Evolutionary conservation across 805 yeast genomes (phyloP).

Genomic region (Wilhelminamyces savonicus): DNA sequence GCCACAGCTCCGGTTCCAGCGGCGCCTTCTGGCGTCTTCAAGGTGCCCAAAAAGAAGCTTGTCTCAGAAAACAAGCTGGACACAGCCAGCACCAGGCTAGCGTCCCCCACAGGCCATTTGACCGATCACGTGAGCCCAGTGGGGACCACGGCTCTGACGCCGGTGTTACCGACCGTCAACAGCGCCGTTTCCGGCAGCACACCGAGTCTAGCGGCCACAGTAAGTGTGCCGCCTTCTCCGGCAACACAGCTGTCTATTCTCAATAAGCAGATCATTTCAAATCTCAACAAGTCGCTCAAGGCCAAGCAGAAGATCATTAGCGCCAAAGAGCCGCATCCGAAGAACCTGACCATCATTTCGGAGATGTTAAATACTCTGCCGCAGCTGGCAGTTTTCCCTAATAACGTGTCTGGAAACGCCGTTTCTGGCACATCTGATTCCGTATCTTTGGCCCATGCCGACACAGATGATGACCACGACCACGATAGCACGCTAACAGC

Average conservation of each 20-base stretch:
- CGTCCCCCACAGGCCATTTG: too few species aligned
- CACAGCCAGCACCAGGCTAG: too few species aligned
- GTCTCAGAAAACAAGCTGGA: constrained; percentile 5
- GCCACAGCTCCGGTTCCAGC: too few species aligned
- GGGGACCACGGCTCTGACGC: too few species aligned
- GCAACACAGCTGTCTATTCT: constrained; percentile 3
- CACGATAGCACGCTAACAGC: too few species aligned
- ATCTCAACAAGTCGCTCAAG: constrained; percentile 36
- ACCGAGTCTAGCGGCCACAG: too few species aligned
- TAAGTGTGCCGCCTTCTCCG: background rate
- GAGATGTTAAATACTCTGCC: constrained; percentile 34
- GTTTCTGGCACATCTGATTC: too few species aligned
- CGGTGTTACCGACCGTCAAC: too few species aligned
- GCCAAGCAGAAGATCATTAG: constrained; percentile 36
- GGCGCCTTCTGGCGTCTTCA: constrained; percentile 7
- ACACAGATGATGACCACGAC: too few species aligned
- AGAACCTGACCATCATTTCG: constrained; percentile 26
- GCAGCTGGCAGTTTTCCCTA: constrained; percentile 9
- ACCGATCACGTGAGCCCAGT: too few species aligned
- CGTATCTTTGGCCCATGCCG: too few species aligned
- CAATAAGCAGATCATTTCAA: constrained; percentile 28
- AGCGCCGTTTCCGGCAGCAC: too few species aligned
- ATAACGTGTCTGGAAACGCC: constrained; percentile 2
- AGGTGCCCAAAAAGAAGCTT: constrained; percentile 8
- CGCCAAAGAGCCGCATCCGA: constrained; percentile 30